Conservation (phyloP, 495 filamentous ascomycete genomes). For the Eremomyces bilateralis region DNA sequence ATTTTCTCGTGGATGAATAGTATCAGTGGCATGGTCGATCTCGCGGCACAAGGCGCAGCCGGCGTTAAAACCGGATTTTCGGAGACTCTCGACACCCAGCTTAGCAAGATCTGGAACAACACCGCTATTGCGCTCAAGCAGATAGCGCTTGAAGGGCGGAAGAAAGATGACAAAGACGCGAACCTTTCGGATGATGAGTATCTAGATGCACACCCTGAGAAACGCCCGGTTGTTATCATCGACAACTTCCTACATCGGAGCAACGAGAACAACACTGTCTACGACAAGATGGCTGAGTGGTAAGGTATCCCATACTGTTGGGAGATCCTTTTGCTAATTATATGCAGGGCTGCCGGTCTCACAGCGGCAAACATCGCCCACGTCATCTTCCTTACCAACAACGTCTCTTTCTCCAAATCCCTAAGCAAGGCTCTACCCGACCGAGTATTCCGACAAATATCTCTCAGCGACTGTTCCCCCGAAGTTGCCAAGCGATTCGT, state of each 20-base stretch:
- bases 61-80: slow-evolving; percentile 90
- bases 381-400: slow-evolving; percentile 90
- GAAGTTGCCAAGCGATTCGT: slow-evolving; percentile 78
- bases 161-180: slow-evolving; percentile 52
- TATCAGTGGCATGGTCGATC: slow-evolving; percentile 72
- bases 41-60: slow-evolving; percentile 82
- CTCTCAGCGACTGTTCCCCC: slow-evolving; percentile 64
- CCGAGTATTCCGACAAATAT: slow-evolving; percentile 68
- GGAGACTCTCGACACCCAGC: slow-evolving; percentile 77
- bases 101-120: slow-evolving; percentile 80
- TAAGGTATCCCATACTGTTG: slow-evolving; percentile 2
- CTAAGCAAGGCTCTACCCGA: slow-evolving; percentile 75
- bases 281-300: slow-evolving; percentile 80
- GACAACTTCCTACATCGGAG: slow-evolving; percentile 83
- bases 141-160: slow-evolving; percentile 44
- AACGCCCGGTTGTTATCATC: slow-evolving; percentile 66
- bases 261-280: slow-evolving; percentile 49
- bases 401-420: slow-evolving; percentile 72
- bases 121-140: slow-evolving; percentile 59
- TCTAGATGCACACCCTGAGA: slow-evolving; percentile 75
- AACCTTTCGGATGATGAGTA: slow-evolving; percentile 66
- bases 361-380: slow-evolving; percentile 81
- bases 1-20: slow-evolving; percentile 95
- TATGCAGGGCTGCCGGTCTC: slow-evolving; percentile 45
- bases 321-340: slow-evolving; percentile 1